phyloP scores from a whole-genome alignment of 1,284 basidiomycete species.

The Amylostereum areolatum region DNA sequence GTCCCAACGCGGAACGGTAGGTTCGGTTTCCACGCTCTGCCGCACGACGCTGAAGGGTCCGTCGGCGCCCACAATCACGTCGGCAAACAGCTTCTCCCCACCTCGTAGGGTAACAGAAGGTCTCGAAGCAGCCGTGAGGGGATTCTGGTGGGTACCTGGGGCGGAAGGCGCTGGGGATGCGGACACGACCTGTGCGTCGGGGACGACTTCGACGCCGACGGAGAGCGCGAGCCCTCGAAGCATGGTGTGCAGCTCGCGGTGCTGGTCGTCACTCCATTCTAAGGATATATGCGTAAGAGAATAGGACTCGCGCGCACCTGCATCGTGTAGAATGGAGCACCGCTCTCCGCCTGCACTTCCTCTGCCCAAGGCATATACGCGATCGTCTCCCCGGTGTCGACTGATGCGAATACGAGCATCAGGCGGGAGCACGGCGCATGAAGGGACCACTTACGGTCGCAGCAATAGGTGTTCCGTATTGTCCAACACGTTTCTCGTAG shows the following conservation, averaged over 20 bases:
- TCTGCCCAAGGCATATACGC: not conserved
- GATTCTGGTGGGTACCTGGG: no score
- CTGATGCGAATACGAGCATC: not conserved
- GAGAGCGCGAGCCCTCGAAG: no score
- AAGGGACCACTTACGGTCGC: not conserved
- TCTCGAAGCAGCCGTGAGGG: no score
- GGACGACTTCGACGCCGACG: not conserved
- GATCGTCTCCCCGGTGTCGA: not conserved
- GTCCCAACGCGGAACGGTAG: constrained; percentile 11
- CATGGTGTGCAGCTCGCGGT: no score
- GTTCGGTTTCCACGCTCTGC: constrained; percentile 18
- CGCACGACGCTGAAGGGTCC: constrained; percentile 27
- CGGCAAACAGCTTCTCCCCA: constrained; percentile 30
- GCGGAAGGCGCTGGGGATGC: not conserved
- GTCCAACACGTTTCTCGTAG: no score
- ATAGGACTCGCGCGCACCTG: not conserved
- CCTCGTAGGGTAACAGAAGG: constrained; percentile 24
- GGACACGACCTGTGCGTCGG: not conserved
- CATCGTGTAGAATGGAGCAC: not conserved
- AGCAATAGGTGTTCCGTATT: not conserved
- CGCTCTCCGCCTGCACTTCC: not conserved
- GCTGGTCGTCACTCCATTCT: not conserved
- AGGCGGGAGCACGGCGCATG: not conserved
- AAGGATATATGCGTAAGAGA: not conserved
- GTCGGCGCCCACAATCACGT: constrained; percentile 37